A percentile compares a stretch with the other conserved stretches of the same genome.
Evolutionary conservation across 805 yeast genomes (phyloP).

Genomic region (Candida nonsorbophila): DNA sequence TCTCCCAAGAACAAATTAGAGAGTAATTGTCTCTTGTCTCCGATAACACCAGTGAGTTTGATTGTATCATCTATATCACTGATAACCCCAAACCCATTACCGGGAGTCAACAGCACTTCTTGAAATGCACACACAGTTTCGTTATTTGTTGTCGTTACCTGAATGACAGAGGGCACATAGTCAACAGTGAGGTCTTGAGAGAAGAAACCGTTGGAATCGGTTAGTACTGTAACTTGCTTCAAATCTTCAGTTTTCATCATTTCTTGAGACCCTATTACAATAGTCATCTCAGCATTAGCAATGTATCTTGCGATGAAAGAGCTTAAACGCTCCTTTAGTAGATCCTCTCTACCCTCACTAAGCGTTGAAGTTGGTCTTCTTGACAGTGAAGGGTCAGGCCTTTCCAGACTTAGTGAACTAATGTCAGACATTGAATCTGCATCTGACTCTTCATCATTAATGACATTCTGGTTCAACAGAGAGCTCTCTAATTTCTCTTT

Average conservation of each 20-base stretch:
- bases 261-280: slow-evolving; percentile 52
- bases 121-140: slow-evolving; percentile 44
- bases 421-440: slow-evolving; percentile 14
- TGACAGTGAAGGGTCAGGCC: not conserved
- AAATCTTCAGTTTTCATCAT: slow-evolving; percentile 20
- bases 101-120: slow-evolving; percentile 38
- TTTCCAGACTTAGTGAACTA: slow-evolving; percentile 2
- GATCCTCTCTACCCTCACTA: slow-evolving; percentile 29
- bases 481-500: slow-evolving; percentile 19
- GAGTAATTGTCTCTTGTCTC: slow-evolving; percentile 80
- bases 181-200: slow-evolving; percentile 45
- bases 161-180: slow-evolving; percentile 58
- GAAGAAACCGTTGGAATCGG: slow-evolving; percentile 69
- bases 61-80: slow-evolving; percentile 95
- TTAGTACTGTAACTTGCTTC: slow-evolving; percentile 27
- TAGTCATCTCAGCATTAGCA: slow-evolving; percentile 47
- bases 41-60: slow-evolving; percentile 83
- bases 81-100: slow-evolving; percentile 63
- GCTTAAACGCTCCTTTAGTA: slow-evolving; percentile 58
- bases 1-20: slow-evolving; percentile 70
- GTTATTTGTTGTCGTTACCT: slow-evolving; percentile 43
- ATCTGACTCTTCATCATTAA: slow-evolving; percentile 15
- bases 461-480: slow-evolving; percentile 18
- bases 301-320: slow-evolving; percentile 68
- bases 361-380: slow-evolving; percentile 1